These are phyloP conservation scores for Sugiyamaella japonica DNA, from an alignment of 1,139 yeast species.

Conservation along the genomic window DNA sequence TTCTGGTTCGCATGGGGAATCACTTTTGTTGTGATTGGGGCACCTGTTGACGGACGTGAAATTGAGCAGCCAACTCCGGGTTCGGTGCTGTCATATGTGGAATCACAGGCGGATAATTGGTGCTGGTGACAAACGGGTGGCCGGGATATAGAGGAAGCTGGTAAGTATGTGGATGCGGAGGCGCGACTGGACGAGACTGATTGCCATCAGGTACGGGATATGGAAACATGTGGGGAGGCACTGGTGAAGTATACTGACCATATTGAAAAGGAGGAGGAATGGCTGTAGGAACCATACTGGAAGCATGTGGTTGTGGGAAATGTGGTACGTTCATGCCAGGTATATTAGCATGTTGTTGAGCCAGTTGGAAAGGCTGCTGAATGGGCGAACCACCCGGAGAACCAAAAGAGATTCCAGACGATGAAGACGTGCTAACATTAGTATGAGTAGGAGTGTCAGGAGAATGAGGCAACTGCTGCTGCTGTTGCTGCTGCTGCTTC, in stretches of 20 bases:
- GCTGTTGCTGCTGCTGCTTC: conserved; percentile 5
- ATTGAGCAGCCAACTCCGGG: conserved; percentile 10
- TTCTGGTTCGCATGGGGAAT: too few species aligned
- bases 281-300: conserved; percentile 9
- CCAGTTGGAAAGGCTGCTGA: conserved; percentile 16
- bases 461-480: background rate
- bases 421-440: background rate
- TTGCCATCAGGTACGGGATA: conserved; percentile 4
- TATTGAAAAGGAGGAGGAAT: conserved; percentile 12
- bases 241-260: conserved; percentile 7
- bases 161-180: conserved; percentile 7
- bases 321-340: conserved; percentile 20
- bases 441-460: background rate
- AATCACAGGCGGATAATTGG: conserved; percentile 13
- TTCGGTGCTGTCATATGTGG: conserved; percentile 16
- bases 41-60: conserved; percentile 8
- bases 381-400: conserved; percentile 16
- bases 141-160: conserved; percentile 11
- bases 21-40: background rate
- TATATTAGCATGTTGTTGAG: conserved; percentile 12
- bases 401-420: background rate
- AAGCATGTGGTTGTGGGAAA: conserved; percentile 18
- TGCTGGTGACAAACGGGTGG: conserved; percentile 15
- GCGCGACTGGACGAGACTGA: background rate
- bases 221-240: conserved; percentile 4